Evolutionary conservation across 495 filamentous ascomycete genomes (phyloP), one percentile per base, ranked within the genome.

Genomic region (Amphirosellinia nigrospora): DNA sequence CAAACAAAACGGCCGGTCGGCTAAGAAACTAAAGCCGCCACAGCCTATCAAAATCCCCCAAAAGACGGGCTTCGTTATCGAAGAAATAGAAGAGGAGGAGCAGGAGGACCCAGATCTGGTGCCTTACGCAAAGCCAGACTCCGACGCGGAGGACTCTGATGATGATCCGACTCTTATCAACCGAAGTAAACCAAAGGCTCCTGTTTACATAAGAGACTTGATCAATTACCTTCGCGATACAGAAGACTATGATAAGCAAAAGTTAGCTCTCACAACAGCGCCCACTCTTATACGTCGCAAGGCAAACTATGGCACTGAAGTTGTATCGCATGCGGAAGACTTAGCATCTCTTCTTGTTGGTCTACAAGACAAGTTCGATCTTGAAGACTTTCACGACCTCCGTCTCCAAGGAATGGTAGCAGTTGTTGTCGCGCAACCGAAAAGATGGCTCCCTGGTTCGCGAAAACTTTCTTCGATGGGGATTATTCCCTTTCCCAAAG

Each of bases 121-220:
- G 13, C 90, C 93, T 4, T 98, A 98, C 76, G 89, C 87, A 36
- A 97, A 97, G 75, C 94, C 94, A 0, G 96, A 97, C 77, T 94
- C 92, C n/a, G 96, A 99, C 74, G 84, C 87, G 3, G 92, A 94
- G 68, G 96, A 98, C 78, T 92, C 91, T 0, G 94, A 97, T 65
- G 95, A 97, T 32, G 96, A 99, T 75, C 89, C 96, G 16, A 97
- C 93, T 0, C 80, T 96, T 41, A 84, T 98, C 48, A 88, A 90
- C 62, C 87, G 94, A 45, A 88, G 93, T 77, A 97, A 94, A 71
- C 91, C 92, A 46, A 91, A 87, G 52, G 88, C 94, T 13, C 96
- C 94, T 32, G 94, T 98, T 4, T 99, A 99, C 70, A 92, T 98
- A 72, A 90, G 94, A 58, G 93, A 98, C 72, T 84, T 99, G 46